Evolutionary conservation across 176 grass and related monocot species (phyloP).

Genomic region (Rhipidocladum racemiflorum): DNA sequence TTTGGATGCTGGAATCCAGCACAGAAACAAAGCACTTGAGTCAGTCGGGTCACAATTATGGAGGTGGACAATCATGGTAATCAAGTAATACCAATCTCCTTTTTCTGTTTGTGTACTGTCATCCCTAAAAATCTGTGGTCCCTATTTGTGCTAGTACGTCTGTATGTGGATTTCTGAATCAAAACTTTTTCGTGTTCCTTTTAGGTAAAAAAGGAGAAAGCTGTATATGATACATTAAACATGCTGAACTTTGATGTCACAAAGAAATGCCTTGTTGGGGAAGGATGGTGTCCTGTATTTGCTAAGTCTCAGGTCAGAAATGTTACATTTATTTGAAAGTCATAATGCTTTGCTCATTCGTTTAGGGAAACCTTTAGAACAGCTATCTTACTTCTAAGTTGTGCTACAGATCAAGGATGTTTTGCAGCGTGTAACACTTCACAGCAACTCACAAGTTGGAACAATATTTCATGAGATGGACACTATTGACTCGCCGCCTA

Average conservation of each 20-base stretch:
- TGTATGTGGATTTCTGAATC: neutral
- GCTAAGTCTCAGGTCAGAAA: slow-evolving; percentile 84
- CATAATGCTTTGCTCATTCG: neutral
- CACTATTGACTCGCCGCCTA: slow-evolving; percentile 80
- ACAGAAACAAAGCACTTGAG: slow-evolving; percentile 95
- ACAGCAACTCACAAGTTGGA: slow-evolving; percentile 98
- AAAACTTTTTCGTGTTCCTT: slow-evolving; percentile 24
- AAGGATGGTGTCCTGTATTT: slow-evolving; percentile 99
- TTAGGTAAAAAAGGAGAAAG: slow-evolving; percentile 98
- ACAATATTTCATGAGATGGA: slow-evolving; percentile 99
- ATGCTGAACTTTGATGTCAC: slow-evolving; percentile 99
- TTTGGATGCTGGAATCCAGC: slow-evolving; percentile 88
- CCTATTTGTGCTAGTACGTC: neutral
- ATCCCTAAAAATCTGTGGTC: neutral
- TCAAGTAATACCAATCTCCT: slow-evolving; percentile 29
- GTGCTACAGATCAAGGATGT: slow-evolving; percentile 77
- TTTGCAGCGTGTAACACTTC: slow-evolving; percentile 81
- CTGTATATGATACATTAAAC: slow-evolving; percentile 97
- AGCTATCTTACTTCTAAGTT: slow-evolving; percentile 32
- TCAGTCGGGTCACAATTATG: slow-evolving; percentile 83
- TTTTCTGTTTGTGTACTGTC: slow-evolving; percentile 6
- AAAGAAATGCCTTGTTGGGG: slow-evolving; percentile 99
- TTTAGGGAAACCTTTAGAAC: slow-evolving; percentile 11
- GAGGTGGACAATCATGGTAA: slow-evolving; percentile 98
- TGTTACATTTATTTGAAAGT: slow-evolving; percentile 32